Evolutionary conservation across 2,329 filamentous ascomycete genomes (phyloP).

Genomic region (Ceratocystis albifundus): DNA sequence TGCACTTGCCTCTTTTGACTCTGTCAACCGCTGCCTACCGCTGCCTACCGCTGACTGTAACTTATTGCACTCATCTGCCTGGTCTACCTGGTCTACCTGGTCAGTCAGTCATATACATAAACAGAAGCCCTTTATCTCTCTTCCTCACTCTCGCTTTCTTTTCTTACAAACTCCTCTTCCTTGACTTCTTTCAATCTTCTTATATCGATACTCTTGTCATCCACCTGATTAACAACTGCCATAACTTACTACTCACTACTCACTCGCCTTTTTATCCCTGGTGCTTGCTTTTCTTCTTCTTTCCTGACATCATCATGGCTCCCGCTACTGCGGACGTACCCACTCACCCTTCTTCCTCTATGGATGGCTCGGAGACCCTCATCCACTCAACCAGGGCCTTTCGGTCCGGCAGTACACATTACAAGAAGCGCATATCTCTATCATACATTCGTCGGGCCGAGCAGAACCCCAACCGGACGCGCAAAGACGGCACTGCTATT

Average conservation of each 20-base stretch:
- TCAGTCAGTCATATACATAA: not conserved
- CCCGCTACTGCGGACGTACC: not conserved
- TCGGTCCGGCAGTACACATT: not conserved
- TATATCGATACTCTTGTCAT: not conserved
- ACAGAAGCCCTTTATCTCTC: not conserved
- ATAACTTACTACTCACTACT: no score
- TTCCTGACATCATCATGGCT: constrained; percentile 12
- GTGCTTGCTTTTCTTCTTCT: not conserved
- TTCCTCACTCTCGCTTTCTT: not conserved
- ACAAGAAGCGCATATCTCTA: constrained; percentile 13
- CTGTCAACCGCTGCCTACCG: constrained; percentile 6
- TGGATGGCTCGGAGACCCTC: constrained; percentile 6
- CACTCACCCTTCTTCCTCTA: not conserved
- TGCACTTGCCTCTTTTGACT: not conserved
- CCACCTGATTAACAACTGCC: not conserved
- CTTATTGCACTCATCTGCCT: not conserved
- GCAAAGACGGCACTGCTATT: constrained; percentile 17
- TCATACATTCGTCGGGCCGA: constrained; percentile 15
- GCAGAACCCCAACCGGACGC: constrained; percentile 5
- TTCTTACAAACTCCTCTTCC: not conserved
- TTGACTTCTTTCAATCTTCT: not conserved
- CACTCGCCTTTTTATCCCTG: not conserved
- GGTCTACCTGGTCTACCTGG: no score
- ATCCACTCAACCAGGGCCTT: constrained; percentile 1
- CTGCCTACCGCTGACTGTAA: not conserved